Conservation (phyloP, 2,329 filamentous ascomycete species). For the Teratosphaeria gauchensis region DNA sequence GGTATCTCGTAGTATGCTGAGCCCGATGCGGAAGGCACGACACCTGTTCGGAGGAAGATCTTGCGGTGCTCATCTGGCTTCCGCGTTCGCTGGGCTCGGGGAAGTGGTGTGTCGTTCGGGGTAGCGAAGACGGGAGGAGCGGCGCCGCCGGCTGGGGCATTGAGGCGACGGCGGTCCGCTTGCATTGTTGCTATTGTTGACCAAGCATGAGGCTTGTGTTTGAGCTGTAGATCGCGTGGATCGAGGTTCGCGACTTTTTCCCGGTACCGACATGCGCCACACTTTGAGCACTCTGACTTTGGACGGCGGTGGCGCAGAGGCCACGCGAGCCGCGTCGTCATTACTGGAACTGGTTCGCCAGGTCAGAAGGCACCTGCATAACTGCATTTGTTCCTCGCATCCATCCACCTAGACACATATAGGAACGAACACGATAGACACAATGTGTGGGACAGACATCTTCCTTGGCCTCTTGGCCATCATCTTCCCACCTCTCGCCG, state of each 20-base stretch:
- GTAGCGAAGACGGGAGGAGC: conserved; percentile 61
- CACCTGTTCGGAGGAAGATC: conserved; percentile 83
- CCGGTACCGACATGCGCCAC: neutral
- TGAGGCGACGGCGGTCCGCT: conserved; percentile 81
- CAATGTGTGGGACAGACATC: conserved; percentile 51
- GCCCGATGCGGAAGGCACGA: conserved; percentile 86
- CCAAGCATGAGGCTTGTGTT: neutral
- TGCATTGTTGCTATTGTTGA: conserved; percentile 15
- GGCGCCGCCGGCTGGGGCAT: conserved; percentile 73
- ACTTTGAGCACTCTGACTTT: neutral
- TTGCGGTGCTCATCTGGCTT: conserved; percentile 65
- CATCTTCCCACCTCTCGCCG: conserved; percentile 51
- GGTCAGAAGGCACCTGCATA: neutral
- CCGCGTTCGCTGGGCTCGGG: conserved; percentile 48
- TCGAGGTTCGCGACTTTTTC: neutral
- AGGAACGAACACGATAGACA: too few relatives aligned
- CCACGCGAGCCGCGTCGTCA: neutral
- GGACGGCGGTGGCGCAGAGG: neutral
- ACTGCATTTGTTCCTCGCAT: neutral
- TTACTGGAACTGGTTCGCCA: too few relatives aligned
- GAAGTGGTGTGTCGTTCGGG: conserved; percentile 30
- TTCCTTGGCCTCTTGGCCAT: conserved; percentile 52
- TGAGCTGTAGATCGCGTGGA: neutral
- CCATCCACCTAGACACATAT: too few relatives aligned
- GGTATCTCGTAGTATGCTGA: conserved; percentile 71